These are phyloP conservation scores for Penicillium antarcticum DNA, from an alignment of 495 filamentous ascomycete genomes.

Conservation along the genomic window DNA sequence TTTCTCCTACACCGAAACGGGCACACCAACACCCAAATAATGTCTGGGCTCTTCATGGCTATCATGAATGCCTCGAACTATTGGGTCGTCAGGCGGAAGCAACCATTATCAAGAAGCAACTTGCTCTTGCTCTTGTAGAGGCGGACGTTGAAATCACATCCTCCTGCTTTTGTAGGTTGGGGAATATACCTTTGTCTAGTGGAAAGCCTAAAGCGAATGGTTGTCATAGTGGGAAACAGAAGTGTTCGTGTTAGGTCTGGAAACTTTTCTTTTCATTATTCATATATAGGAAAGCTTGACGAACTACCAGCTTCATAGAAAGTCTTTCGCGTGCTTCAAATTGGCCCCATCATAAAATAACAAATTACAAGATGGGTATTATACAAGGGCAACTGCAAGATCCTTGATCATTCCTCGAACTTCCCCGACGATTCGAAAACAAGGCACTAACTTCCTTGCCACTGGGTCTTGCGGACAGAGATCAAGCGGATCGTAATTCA, in stretches of 20 bases:
- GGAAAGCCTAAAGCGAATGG: slow-evolving; percentile 9
- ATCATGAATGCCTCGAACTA: slow-evolving; percentile 54
- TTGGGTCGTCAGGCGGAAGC: slow-evolving; percentile 48
- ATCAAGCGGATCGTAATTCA: slow-evolving; percentile 23
- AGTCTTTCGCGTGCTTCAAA: neutral
- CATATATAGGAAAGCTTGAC: no score
- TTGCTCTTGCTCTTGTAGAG: slow-evolving; percentile 45
- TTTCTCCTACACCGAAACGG: slow-evolving; percentile 48
- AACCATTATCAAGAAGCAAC: slow-evolving; percentile 40
- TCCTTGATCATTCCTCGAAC: slow-evolving; percentile 22
- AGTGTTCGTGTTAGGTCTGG: slow-evolving; percentile 4
- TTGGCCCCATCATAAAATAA: neutral
- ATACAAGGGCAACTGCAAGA: slow-evolving; percentile 15
- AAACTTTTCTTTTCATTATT: neutral
- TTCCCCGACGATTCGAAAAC: slow-evolving; percentile 28
- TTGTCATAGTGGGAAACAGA: slow-evolving; percentile 3
- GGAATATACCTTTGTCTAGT: slow-evolving; percentile 5
- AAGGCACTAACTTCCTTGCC: slow-evolving; percentile 19
- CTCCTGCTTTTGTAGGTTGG: slow-evolving; percentile 56
- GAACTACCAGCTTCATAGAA: neutral
- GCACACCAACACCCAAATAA: slow-evolving; percentile 59
- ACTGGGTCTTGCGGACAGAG: slow-evolving; percentile 22
- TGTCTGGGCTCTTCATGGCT: slow-evolving; percentile 63
- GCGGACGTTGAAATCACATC: slow-evolving; percentile 56
- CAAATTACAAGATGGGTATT: slow-evolving; percentile 5